Conservation (phyloP, 208 protist genomes). For the Trypanosoma melophagium region DNA sequence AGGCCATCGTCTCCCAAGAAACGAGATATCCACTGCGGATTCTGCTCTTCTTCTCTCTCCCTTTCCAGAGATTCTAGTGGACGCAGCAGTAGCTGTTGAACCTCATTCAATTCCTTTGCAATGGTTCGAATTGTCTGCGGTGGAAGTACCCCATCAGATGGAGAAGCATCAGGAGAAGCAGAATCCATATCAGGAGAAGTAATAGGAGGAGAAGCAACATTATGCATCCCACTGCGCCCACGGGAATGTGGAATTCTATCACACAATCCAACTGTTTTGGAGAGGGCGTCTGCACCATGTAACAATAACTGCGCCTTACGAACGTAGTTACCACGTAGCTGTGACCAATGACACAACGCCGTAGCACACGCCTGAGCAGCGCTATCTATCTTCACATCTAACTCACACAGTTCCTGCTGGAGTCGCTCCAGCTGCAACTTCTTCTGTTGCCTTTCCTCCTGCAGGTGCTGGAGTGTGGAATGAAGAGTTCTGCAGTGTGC, state of each 20-base stretch:
- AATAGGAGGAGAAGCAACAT: too few relatives aligned
- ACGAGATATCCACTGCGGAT: background rate
- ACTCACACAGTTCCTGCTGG: constrained; percentile 28
- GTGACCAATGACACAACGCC: constrained; percentile 57
- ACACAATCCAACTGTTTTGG: constrained; percentile 2
- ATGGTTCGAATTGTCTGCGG: constrained; percentile 29
- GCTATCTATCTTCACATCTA: constrained; percentile 41
- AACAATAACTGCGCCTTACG: constrained; percentile 26
- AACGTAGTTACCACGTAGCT: constrained; percentile 34
- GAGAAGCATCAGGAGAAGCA: background rate
- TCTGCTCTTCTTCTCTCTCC: constrained; percentile 4
- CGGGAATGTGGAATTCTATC: background rate
- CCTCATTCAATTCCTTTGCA: constrained; percentile 34
- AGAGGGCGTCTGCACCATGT: constrained; percentile 28
- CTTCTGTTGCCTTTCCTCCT: constrained; percentile 31
- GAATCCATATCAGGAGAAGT: too few relatives aligned
- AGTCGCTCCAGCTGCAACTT: constrained; percentile 37
- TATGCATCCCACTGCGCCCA: background rate
- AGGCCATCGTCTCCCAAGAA: too few relatives aligned
- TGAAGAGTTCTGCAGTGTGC: constrained; percentile 35
- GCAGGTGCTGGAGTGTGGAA: constrained; percentile 29
- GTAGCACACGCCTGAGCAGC: constrained; percentile 40
- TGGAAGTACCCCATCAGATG: background rate
- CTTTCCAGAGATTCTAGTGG: constrained; percentile 20
- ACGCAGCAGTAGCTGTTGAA: constrained; percentile 7